phyloP scores from a whole-genome alignment of 2,329 filamentous ascomycete species.

The Colletotrichum scovillei region DNA sequence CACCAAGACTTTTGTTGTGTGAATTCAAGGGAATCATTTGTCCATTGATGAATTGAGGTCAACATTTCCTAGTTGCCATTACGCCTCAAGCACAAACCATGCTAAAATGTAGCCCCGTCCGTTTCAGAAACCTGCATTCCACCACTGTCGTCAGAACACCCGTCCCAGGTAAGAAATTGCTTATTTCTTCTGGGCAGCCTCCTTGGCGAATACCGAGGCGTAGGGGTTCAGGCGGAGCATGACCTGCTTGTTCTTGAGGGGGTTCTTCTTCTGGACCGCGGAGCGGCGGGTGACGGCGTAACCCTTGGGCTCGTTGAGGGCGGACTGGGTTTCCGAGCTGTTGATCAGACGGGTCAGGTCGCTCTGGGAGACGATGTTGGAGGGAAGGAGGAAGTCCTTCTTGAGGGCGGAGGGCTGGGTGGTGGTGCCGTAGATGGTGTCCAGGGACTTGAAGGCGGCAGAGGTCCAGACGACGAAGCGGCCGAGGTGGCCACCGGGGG shows the following conservation, averaged over 20 bases:
- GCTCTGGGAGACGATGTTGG: conserved; percentile 91
- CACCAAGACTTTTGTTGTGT: conserved; percentile 2
- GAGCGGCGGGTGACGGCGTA: conserved; percentile 89
- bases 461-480: conserved; percentile 99
- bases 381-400: conserved; percentile 98
- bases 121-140: conserved; percentile 33
- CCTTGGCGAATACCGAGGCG: conserved; percentile 88
- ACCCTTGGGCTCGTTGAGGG: conserved; percentile 92
- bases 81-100: conserved; percentile 39
- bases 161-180: not conserved
- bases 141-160: conserved; percentile 28
- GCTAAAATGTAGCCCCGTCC: conserved; percentile 37
- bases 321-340: conserved; percentile 97
- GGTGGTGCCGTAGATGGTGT: conserved; percentile 96
- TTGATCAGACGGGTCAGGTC: conserved; percentile 99
- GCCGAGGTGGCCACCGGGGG: conserved; percentile 97
- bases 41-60: conserved; percentile 40
- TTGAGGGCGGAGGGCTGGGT: conserved; percentile 91
- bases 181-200: conserved; percentile 63
- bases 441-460: conserved; percentile 93
- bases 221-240: conserved; percentile 99
- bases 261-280: conserved; percentile 99
- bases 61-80: conserved; percentile 39
- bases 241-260: conserved; percentile 98
- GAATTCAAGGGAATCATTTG: conserved; percentile 38